phyloP scores from a whole-genome alignment of 192 early-diverging fungal genomes.

The Martensiomyces pterosporus region DNA sequence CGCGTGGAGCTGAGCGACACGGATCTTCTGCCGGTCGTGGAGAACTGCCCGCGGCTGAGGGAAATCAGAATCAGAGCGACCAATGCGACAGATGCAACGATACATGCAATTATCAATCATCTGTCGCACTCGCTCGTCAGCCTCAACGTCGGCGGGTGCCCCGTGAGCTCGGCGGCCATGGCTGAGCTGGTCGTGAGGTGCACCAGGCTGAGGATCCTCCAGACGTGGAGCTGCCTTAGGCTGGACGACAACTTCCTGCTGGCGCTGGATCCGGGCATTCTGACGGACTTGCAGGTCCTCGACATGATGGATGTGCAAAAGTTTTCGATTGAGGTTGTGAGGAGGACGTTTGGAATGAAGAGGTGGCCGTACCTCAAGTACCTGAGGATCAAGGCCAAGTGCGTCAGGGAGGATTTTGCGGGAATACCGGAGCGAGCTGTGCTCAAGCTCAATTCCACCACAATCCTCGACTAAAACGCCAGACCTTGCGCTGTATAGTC shows the following conservation, averaged over 20 bases:
- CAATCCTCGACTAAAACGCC: slow-evolving; percentile 37
- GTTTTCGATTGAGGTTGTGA: slow-evolving; percentile 38
- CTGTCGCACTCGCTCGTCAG: slow-evolving; percentile 33
- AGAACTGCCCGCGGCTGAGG: slow-evolving; percentile 35
- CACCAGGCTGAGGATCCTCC: slow-evolving; percentile 28
- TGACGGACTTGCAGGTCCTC: slow-evolving; percentile 39
- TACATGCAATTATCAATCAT: slow-evolving; percentile 30
- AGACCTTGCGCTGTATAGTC: no score
- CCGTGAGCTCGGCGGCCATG: slow-evolving; percentile 47
- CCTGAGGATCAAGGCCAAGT: slow-evolving; percentile 42
- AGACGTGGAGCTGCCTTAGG: slow-evolving; percentile 47
- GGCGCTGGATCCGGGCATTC: slow-evolving; percentile 27
- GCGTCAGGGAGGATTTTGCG: slow-evolving; percentile 31
- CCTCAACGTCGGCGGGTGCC: slow-evolving; percentile 48
- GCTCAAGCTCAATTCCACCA: slow-evolving; percentile 44
- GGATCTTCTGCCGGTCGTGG: slow-evolving; percentile 43
- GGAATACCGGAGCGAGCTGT: slow-evolving; percentile 35
- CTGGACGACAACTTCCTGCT: slow-evolving; percentile 45
- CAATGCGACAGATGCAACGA: slow-evolving; percentile 43
- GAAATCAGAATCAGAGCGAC: slow-evolving; percentile 45
- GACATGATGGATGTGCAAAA: slow-evolving; percentile 52
- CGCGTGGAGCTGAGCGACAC: slow-evolving; percentile 47
- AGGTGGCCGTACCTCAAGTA: slow-evolving; percentile 44
- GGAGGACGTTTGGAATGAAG: slow-evolving; percentile 38
- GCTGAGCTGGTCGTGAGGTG: slow-evolving; percentile 40